Conservation (phyloP, 108 stramenopile species). For the Nitzschia palea region DNA sequence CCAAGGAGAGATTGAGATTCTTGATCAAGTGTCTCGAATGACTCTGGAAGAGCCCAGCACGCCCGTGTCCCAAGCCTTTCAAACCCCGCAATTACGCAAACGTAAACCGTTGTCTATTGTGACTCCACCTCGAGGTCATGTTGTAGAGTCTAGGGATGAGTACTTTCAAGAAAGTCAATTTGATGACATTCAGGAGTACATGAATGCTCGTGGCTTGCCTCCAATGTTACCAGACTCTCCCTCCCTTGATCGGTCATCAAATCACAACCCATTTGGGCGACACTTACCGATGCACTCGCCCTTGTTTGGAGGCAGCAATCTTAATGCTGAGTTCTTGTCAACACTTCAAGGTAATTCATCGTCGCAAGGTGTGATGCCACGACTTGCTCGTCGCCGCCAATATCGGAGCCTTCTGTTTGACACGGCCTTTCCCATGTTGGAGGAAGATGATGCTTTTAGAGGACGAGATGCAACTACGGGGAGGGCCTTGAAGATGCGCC, state of each 20-base stretch:
- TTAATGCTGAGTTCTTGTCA: conserved; percentile 10
- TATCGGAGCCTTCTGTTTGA: too few species aligned
- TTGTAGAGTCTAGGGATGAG: background rate
- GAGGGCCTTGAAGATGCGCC: conserved; percentile 12
- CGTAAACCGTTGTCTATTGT: background rate
- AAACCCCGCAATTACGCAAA: background rate
- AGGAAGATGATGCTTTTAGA: background rate
- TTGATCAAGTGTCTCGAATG: conserved; percentile 8
- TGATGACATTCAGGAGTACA: background rate
- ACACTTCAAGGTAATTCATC: background rate
- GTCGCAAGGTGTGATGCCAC: background rate
- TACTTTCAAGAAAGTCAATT: background rate
- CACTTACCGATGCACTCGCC: conserved; percentile 22
- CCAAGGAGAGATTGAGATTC: background rate
- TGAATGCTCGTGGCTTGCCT: background rate
- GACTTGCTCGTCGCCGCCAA: background rate
- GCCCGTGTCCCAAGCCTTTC: background rate
- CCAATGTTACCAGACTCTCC: conserved; percentile 13
- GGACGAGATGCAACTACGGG: background rate
- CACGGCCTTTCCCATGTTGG: conserved; percentile 1
- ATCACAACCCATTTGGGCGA: conserved; percentile 4
- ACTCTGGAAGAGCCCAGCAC: background rate
- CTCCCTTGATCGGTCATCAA: background rate
- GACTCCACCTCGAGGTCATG: background rate
- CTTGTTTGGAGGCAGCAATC: background rate